Percentiles rank a stretch among this genome's conserved stretches.
Evolutionary conservation across 176 grass and related monocot genomes (phyloP).

Genomic region (Pharus latifolius): DNA sequence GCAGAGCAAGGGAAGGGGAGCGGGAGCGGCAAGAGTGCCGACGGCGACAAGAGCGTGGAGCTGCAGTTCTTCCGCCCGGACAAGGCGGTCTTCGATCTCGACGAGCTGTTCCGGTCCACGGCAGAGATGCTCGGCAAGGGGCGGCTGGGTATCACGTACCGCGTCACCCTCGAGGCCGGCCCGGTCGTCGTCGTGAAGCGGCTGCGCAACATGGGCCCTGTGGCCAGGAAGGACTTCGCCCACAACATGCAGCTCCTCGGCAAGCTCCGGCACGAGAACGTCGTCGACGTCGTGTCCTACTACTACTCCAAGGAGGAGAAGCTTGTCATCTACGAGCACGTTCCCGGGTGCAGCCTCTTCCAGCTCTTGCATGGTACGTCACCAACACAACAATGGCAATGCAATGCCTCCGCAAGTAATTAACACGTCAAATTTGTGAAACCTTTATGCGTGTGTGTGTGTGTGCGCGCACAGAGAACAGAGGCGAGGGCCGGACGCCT

Average conservation of each 20-base stretch:
- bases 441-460: not conserved
- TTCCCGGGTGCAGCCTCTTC: conserved; percentile 63
- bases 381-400: not conserved
- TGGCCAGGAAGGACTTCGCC: conserved; percentile 53
- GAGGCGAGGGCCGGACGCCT: conserved; percentile 63
- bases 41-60: conserved; percentile 5
- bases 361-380: conserved; percentile 70
- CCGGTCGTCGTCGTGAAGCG: conserved; percentile 63
- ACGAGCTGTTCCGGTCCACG: conserved; percentile 61
- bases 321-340: conserved; percentile 61
- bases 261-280: conserved; percentile 75
- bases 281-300: conserved; percentile 57
- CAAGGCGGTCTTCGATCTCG: conserved; percentile 41
- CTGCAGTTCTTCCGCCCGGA: conserved; percentile 55
- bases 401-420: not conserved
- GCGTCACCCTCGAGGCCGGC: conserved; percentile 33
- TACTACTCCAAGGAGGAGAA: conserved; percentile 89
- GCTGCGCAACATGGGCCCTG: conserved; percentile 55
- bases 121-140: conserved; percentile 78
- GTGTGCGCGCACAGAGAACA: conserved; percentile 33
- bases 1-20: conserved; percentile 18
- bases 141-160: conserved; percentile 70
- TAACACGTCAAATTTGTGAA: not conserved
- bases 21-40: conserved; percentile 20
- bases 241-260: conserved; percentile 78